Percentiles rank a stretch among this genome's conserved stretches.
Evolutionary conservation across 768 basidiomycete species (phyloP).

Genomic region (Suillus ampliporus): DNA sequence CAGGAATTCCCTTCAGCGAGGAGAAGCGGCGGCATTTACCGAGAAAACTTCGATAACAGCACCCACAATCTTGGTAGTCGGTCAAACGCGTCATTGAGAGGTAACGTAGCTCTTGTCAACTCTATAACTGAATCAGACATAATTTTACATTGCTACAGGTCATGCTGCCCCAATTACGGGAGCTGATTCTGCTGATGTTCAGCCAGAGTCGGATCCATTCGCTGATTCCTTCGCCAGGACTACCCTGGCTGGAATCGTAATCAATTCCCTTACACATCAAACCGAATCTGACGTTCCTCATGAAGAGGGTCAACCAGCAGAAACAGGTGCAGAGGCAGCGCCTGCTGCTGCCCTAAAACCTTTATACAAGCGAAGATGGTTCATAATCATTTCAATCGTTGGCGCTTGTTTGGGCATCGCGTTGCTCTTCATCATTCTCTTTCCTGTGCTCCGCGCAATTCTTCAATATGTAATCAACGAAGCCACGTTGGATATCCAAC

Average conservation of each 20-base stretch:
- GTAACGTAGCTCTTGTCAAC: conserved; percentile 22
- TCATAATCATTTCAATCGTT: conserved; percentile 63
- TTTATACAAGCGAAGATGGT: conserved; percentile 67
- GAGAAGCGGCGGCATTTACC: conserved; percentile 21
- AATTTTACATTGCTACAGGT: neutral
- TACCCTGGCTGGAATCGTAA: conserved; percentile 14
- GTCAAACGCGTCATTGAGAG: conserved; percentile 28
- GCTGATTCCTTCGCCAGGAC: conserved; percentile 13
- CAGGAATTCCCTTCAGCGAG: conserved; percentile 24
- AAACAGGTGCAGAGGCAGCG: conserved; percentile 5
- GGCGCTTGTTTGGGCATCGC: conserved; percentile 59
- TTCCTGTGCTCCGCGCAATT: conserved; percentile 71
- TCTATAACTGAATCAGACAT: neutral
- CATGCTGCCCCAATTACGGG: conserved; percentile 11
- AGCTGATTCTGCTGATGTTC: neutral
- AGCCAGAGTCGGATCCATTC: conserved; percentile 18
- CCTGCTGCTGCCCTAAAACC: conserved; percentile 19
- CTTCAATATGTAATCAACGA: conserved; percentile 67
- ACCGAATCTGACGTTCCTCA: neutral
- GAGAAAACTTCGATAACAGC: conserved; percentile 18
- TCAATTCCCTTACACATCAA: neutral
- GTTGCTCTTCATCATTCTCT: conserved; percentile 69
- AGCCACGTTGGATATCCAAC: conserved; percentile 56
- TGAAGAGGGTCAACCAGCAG: neutral
- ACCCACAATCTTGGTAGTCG: conserved; percentile 15